These are phyloP conservation scores for Yamadazyma dendronema DNA, from an alignment of 1,139 yeast species.

Conservation along the genomic window DNA sequence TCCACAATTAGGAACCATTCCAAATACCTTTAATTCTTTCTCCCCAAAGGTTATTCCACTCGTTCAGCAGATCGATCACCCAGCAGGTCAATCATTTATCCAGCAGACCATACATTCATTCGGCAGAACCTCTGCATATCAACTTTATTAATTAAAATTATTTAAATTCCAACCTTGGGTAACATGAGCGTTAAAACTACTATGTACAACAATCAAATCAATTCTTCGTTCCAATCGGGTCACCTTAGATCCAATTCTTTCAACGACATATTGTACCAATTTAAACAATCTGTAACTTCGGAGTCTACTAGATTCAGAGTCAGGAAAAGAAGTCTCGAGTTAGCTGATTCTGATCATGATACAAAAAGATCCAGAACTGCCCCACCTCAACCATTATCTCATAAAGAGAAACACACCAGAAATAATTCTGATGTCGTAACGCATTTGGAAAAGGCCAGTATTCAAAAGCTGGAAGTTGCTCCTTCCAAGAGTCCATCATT, in stretches of 20 bases:
- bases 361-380: constrained; percentile 49
- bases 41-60: background rate
- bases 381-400: constrained; percentile 34
- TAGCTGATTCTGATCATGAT: constrained; percentile 13
- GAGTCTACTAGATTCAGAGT: constrained; percentile 13
- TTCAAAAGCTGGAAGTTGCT: constrained; percentile 18
- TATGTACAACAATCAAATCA: constrained; percentile 33
- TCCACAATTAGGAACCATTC: no score
- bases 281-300: constrained; percentile 21
- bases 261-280: constrained; percentile 30
- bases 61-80: background rate
- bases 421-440: constrained; percentile 2
- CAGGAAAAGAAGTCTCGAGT: constrained; percentile 17
- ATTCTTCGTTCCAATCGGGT: constrained; percentile 25
- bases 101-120: background rate
- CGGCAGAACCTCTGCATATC: constrained; percentile 1
- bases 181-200: constrained; percentile 23
- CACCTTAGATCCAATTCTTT: constrained; percentile 33
- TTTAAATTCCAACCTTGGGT: background rate
- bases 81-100: background rate
- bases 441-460: constrained; percentile 5
- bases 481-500: constrained; percentile 37
- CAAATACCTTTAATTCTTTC: background rate
- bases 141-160: background rate
- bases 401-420: background rate